Conservation (phyloP, 2,329 filamentous ascomycete species). For the Botrytis cinerea region DNA sequence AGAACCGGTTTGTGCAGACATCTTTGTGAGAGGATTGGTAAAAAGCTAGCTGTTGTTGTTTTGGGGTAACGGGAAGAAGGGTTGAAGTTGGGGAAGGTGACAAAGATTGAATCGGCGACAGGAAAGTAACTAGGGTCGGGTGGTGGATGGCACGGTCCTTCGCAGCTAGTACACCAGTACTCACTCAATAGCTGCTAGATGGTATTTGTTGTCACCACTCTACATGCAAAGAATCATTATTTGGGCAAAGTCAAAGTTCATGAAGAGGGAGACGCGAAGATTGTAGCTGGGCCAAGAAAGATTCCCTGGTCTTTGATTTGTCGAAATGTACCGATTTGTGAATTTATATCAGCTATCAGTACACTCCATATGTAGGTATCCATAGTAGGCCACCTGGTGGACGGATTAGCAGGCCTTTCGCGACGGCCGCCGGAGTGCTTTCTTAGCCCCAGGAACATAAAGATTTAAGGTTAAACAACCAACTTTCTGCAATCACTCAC, state of each 20-base stretch:
- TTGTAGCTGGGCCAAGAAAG: neutral
- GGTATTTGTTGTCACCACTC: conserved; percentile 1
- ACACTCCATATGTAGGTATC: neutral
- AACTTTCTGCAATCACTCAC: neutral
- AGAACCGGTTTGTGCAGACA: conserved; percentile 46
- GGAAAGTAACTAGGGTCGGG: neutral
- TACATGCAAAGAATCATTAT: neutral
- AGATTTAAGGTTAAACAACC: conserved; percentile 1
- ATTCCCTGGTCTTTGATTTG: neutral
- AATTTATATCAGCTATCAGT: neutral
- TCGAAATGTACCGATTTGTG: neutral
- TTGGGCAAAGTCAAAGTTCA: neutral
- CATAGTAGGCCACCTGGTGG: neutral
- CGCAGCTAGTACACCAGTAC: neutral
- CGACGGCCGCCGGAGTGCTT: neutral
- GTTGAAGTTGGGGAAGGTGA: neutral
- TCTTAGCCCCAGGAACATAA: conserved; percentile 2
- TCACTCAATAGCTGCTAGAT: neutral
- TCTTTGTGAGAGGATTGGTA: conserved; percentile 40
- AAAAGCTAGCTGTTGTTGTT: neutral
- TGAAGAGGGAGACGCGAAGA: neutral
- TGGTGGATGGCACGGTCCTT: conserved; percentile 10
- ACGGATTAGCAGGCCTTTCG: neutral
- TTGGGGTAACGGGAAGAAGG: neutral
- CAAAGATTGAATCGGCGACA: conserved; percentile 3